Base-by-base conservation (phyloP, 2,329 filamentous ascomycete species). In the Penicillium sp. region DNA sequence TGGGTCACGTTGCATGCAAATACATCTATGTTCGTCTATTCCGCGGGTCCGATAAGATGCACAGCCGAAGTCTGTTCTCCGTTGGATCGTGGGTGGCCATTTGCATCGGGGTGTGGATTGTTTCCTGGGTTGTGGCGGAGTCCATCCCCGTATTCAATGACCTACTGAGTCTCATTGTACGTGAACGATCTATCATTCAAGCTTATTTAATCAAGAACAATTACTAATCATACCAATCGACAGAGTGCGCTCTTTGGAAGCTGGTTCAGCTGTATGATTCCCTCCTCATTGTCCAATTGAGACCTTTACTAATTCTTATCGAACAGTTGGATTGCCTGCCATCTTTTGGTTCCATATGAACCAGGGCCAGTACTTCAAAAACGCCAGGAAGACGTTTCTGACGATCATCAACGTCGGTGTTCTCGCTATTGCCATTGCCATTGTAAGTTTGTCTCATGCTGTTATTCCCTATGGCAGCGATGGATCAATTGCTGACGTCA, bases 131-230 rank as follows among this genome's bases (percentile, higher is more conserved):
- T 51, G 85, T 91, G 50, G 86, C 87, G 2, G 84, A 88, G 69
- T 84, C 84, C 0, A 86, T 91, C 3, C 88, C 88, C 1, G 82
- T 85, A 39, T 91, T 90, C 75, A 84, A 84, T 63, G 79, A 85
- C 46, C 72, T 91, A 5, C 73, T 90, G 26, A 84, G 83, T 16
- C 72, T 90, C 18, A 83, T 89, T 58, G 64, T 72, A 69, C 44
- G 68, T 56, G 6, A 16, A 21, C 1, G 7, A 5, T 24, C 14
- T 18, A 33, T 28, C 14, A 28, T 11, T n/a, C n/a, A n/a, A 28
- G 13, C n/a, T n/a, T n/a, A 2, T 51, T 8, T 29, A 14, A 2
- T 29, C n/a, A 9, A 7, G 14, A 21, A 8, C 3, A 9, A 43
- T 28, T 14, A 18, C 61, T 66, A 54, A 62, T 5, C 9, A 23